Percentiles rank a stretch among this genome's conserved stretches.
These are phyloP conservation scores for Leishmania gerbilli DNA, from an alignment of 208 protist genomes.

Conservation along the genomic window DNA sequence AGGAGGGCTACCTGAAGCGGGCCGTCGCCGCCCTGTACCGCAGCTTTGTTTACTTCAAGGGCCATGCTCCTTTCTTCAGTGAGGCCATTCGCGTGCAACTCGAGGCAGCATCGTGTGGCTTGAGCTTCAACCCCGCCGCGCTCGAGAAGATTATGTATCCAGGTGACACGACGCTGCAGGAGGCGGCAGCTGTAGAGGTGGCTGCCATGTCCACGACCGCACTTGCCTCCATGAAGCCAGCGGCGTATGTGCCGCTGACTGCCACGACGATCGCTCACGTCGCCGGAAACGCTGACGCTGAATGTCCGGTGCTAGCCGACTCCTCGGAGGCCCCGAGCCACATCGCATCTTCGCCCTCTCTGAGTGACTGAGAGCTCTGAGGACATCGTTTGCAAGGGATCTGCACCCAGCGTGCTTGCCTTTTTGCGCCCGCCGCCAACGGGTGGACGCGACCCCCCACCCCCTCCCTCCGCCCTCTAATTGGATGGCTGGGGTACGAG, in stretches of 20 bases:
- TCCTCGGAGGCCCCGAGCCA: background rate
- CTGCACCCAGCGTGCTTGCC: background rate
- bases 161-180: constrained; percentile 41
- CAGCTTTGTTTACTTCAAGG: constrained; percentile 52
- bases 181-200: constrained; percentile 29
- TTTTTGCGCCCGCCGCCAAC: background rate
- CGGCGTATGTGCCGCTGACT: background rate
- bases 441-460: background rate
- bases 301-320: background rate
- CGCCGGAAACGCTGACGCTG: background rate
- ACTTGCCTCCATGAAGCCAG: constrained; percentile 5
- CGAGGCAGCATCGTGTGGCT: constrained; percentile 34
- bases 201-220: background rate
- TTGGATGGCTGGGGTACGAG: background rate
- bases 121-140: constrained; percentile 19
- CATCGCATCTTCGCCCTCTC: constrained; percentile 15
- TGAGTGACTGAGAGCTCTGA: constrained; percentile 8
- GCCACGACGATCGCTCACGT: background rate
- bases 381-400: background rate
- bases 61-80: constrained; percentile 46
- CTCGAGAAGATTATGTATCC: constrained; percentile 56
- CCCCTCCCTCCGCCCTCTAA: too few relatives aligned
- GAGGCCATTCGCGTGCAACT: constrained; percentile 39
- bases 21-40: constrained; percentile 51
- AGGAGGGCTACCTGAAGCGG: constrained; percentile 50